Base-by-base conservation (phyloP, 1,284 basidiomycete genomes). In the Ceratobasidium sp. region DNA sequence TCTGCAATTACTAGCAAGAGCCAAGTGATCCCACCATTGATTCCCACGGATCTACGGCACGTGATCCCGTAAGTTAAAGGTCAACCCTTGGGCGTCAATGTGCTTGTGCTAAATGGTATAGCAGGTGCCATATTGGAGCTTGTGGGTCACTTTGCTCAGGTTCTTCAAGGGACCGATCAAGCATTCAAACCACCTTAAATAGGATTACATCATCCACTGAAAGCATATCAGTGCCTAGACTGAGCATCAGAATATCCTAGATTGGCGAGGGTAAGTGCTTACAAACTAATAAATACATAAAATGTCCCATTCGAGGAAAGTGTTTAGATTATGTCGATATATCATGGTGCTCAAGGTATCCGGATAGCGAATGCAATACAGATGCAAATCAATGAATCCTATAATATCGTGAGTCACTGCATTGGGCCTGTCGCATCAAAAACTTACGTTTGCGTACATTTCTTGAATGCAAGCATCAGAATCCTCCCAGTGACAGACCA, bases 401-500 rank as follows among this genome's bases (percentile, higher is more conserved):
- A 75, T 19, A 70, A 47, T 68, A 16, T 27, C 8, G 64, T 70
- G 41, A 73, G 69, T 39, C 25, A 36, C 33, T 36, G 11, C 71
- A 69, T 64, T 47, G 13, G 25, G 60, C 39, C 68, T 50, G 50
- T 56, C 42, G 53, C 46, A 27, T 52, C 39, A 16, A 30, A 57
- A 8, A 78, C 85, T 72, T 76, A 88, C 88, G 77, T 87, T 90
- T 56, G 80, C 79, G 77, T 82, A 88, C 77, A 89, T 80, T 76
- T 89, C 88, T 77, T 88, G 87, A 33, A 83, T 83, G 68, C 88
- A 83, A 53, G 82, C 80, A 77, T 90, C 87, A 57, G 82, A 82
- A 72, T 89, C 87, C 78, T 90, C 87, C 88, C 88, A 90, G 75
- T 89, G 87, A 73, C 86, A 87, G 39, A 80, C 83, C 77, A 90